Base-by-base conservation (phyloP, 495 filamentous ascomycete species). In the Neurospora pannonica region DNA sequence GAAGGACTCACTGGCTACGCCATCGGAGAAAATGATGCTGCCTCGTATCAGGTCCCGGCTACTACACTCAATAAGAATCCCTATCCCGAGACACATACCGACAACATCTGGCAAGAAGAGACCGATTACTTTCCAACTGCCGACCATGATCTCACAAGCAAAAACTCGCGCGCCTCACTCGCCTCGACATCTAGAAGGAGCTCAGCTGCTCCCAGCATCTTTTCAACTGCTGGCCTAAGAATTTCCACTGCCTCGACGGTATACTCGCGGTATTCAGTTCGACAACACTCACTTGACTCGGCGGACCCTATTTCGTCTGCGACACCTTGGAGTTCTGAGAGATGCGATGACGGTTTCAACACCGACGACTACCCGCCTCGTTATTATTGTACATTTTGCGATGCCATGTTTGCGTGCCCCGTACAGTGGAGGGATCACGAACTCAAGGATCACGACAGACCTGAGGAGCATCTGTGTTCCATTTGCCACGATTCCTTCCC, bases 311-410 rank as follows among this genome's bases (percentile, higher is more conserved):
- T 75, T 15, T 75, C 73, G 9, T 67, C 62, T 3, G 70, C 72
- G 24, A 78, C 74, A 60, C 76, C 78, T 1, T 48, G 74, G 54
- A 71, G 42, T 3, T 70, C 72, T 7, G 73, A 77, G 6, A 38
- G 71, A 28, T 40, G 71, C 34, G 75, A 81, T 43, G 71, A 73
- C 60, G 60, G 70, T 38, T 71, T 75, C 21, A 67, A 34, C 54
- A 34, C 54, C 7, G 54, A 67, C 28, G 73, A 73, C 11, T 28
- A 43, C 3, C 37, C 28, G 1, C 43, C 60, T 67, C 71, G 71
- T 11, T 80, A 77, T 62, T 75, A 19, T 17, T 80, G 78, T 75
- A 78, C 79, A 10, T 79, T 81, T 28, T 81, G 79, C 37, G 74
- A 76, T 15, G 73, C 28, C 2, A 39, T 72, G 2, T 81, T 81